phyloP scores from a whole-genome alignment of 1,139 yeast species.

The Candida tetrigidarum region DNA sequence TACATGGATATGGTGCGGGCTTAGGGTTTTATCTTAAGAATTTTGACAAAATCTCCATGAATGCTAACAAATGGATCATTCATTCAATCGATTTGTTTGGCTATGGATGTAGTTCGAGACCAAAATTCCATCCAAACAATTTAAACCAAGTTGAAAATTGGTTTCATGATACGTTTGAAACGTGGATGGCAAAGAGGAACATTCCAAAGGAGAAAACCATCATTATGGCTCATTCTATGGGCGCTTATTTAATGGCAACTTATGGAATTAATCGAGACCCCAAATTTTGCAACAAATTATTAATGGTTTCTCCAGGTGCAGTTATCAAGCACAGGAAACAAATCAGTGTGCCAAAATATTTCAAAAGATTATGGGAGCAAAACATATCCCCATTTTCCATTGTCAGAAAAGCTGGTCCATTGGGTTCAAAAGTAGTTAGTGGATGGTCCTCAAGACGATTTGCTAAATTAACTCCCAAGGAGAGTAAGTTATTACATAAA shows the following conservation, averaged over 20 bases:
- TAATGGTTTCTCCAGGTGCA: constrained; percentile 71
- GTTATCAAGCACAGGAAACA: constrained; percentile 49
- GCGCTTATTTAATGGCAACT: constrained; percentile 57
- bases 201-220: constrained; percentile 37
- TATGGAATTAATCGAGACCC: constrained; percentile 50
- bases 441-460: constrained; percentile 80
- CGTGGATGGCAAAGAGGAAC: constrained; percentile 46
- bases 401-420: constrained; percentile 64
- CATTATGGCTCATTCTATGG: constrained; percentile 66
- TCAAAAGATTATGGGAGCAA: constrained; percentile 66
- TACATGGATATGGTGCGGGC: constrained; percentile 85
- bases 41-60: constrained; percentile 45
- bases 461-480: constrained; percentile 47
- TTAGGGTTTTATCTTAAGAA: constrained; percentile 72
- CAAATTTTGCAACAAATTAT: constrained; percentile 46
- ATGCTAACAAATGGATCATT: constrained; percentile 55
- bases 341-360: constrained; percentile 62
- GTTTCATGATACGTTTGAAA: constrained; percentile 54
- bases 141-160: constrained; percentile 48
- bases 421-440: constrained; percentile 72
- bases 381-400: constrained; percentile 73
- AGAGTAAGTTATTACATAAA: constrained; percentile 54
- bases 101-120: constrained; percentile 74
- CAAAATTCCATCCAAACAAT: constrained; percentile 39
- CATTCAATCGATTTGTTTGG: constrained; percentile 80